Conservation (phyloP, 371 early-diverging fungal species). For the Actinomucor elegans region DNA sequence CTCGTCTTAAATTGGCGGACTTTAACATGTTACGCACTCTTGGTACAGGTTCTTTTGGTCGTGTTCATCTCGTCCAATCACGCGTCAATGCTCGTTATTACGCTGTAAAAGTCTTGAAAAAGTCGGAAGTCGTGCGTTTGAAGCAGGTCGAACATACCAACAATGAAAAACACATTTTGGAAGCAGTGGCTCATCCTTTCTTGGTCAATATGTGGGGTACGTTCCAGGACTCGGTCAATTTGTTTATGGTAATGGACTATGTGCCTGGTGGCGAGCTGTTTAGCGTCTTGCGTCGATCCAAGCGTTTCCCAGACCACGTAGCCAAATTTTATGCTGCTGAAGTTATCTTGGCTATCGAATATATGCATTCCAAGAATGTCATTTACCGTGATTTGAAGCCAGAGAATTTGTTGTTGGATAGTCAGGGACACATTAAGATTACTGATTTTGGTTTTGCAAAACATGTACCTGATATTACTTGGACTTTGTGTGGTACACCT, state of each 20-base stretch:
- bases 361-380: slow-evolving; percentile 88
- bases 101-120: slow-evolving; percentile 97
- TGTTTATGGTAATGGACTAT: slow-evolving; percentile 97
- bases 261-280: slow-evolving; percentile 96
- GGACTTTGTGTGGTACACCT: slow-evolving; percentile 98
- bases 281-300: slow-evolving; percentile 69
- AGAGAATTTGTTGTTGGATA: slow-evolving; percentile 86
- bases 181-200: slow-evolving; percentile 88
- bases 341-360: slow-evolving; percentile 79
- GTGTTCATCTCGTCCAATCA: slow-evolving; percentile 90
- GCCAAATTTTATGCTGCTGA: slow-evolving; percentile 84
- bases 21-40: slow-evolving; percentile 77
- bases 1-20: slow-evolving; percentile 65
- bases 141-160: slow-evolving; percentile 98
- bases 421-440: slow-evolving; percentile 94
- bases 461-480: slow-evolving; percentile 89
- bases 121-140: slow-evolving; percentile 89
- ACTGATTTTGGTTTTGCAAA: slow-evolving; percentile 99
- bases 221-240: slow-evolving; percentile 84
- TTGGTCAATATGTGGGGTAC: slow-evolving; percentile 92
- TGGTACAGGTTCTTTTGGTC: slow-evolving; percentile 99
- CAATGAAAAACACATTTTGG: slow-evolving; percentile 94
- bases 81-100: slow-evolving; percentile 78
- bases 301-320: slow-evolving; percentile 87
- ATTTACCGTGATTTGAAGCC: slow-evolving; percentile 96